These are phyloP conservation scores for Gnomoniopsis sp. DNA, from an alignment of 2,329 filamentous ascomycete species.

Conservation along the genomic window DNA sequence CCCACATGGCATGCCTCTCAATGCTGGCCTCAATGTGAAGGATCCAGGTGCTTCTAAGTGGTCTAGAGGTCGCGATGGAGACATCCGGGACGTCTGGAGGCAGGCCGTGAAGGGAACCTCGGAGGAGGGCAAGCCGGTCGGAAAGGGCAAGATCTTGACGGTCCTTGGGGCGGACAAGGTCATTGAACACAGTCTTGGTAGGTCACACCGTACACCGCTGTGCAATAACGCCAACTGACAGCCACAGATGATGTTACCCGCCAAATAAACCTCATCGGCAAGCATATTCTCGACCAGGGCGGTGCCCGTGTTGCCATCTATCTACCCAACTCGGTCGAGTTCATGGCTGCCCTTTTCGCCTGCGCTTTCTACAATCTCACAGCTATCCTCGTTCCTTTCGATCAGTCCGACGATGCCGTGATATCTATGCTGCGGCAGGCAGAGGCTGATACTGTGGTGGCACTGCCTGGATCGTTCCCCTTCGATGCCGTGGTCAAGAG, in stretches of 20 bases:
- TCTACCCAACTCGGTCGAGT: constrained; percentile 88
- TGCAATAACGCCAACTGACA: constrained; percentile 9
- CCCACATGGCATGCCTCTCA: constrained; percentile 80
- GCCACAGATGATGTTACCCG: constrained; percentile 66
- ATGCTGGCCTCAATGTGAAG: constrained; percentile 76
- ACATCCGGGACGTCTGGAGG: constrained; percentile 88
- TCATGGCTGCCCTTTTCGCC: constrained; percentile 78
- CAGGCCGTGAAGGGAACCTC: constrained; percentile 63
- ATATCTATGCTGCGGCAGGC: constrained; percentile 69
- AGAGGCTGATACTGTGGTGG: constrained; percentile 77
- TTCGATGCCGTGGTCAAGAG: constrained; percentile 68
- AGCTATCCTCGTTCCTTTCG: constrained; percentile 80
- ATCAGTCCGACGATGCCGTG: constrained; percentile 66
- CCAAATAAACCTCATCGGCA: constrained; percentile 84
- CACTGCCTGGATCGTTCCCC: constrained; percentile 82
- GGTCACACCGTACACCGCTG: constrained; percentile 14
- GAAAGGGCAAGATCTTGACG: constrained; percentile 71
- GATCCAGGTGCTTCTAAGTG: constrained; percentile 77
- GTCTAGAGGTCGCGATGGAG: constrained; percentile 78
- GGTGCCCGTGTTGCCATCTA: constrained; percentile 82
- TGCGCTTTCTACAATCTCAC: constrained; percentile 87
- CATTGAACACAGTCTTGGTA: constrained; percentile 66
- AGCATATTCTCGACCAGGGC: constrained; percentile 67
- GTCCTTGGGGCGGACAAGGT: constrained; percentile 74
- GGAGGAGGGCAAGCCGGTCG: constrained; percentile 58